Percentiles rank a stretch among this genome's conserved stretches.
Evolutionary conservation across 1,284 basidiomycete species (phyloP).

Genomic region (Ceratobasidium sp.): DNA sequence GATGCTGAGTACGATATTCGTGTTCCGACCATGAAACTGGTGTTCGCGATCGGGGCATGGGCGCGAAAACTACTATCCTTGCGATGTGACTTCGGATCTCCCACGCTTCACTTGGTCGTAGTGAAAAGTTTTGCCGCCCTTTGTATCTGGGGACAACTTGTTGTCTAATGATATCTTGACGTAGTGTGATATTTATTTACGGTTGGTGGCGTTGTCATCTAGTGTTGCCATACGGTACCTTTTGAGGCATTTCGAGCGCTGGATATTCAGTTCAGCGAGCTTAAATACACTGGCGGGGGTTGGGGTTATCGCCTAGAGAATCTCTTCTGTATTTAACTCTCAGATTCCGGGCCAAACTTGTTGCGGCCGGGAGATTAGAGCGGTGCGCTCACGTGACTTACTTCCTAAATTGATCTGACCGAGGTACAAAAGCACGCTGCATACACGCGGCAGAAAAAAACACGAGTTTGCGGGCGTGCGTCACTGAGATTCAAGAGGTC

Average conservation of each 20-base stretch:
- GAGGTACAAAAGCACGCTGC: conserved; percentile 39
- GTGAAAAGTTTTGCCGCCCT: too few relatives aligned
- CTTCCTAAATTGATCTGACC: conserved; percentile 34
- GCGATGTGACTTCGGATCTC: conserved; percentile 8
- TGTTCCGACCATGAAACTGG: conserved; percentile 16
- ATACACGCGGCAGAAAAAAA: conserved; percentile 42
- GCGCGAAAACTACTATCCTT: conserved; percentile 8
- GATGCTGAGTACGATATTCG: conserved; percentile 8
- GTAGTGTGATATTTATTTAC: too few relatives aligned
- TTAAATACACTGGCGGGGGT: background rate
- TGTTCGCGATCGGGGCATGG: background rate
- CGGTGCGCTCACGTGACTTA: conserved; percentile 25
- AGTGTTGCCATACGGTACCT: too few relatives aligned
- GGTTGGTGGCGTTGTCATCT: too few relatives aligned
- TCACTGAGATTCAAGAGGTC: conserved; percentile 27
- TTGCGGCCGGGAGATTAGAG: conserved; percentile 26
- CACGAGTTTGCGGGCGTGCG: conserved; percentile 18
- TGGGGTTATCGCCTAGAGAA: conserved; percentile 3
- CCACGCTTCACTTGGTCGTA: too few relatives aligned
- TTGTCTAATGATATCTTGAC: too few relatives aligned
- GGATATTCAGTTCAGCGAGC: too few relatives aligned
- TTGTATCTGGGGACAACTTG: too few relatives aligned
- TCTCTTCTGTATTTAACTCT: background rate
- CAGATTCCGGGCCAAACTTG: conserved; percentile 13
- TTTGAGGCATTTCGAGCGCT: too few relatives aligned